A percentile compares a stretch with the other conserved stretches of the same genome.
Conservation (phyloP, 2,329 filamentous ascomycete species). For the Aspergillus candidus region DNA sequence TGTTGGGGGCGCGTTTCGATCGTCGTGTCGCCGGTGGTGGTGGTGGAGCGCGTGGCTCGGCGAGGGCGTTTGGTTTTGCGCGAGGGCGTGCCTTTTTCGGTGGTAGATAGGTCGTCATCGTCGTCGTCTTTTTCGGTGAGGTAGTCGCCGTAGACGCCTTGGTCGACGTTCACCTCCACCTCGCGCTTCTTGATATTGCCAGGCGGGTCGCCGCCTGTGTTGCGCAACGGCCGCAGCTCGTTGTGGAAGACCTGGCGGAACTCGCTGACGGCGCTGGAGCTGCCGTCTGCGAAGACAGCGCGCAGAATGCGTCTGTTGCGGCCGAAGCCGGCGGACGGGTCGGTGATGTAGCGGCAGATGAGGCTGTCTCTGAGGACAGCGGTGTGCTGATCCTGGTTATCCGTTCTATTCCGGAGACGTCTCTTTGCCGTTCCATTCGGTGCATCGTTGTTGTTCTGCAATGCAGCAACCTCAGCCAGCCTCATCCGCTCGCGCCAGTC, state of each 20-base stretch:
- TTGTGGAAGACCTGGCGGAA: slow-evolving; percentile 42
- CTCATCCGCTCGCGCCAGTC: slow-evolving; percentile 37
- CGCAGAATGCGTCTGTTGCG: slow-evolving; percentile 39
- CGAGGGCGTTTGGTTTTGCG: slow-evolving; percentile 31
- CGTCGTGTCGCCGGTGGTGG: slow-evolving; percentile 1
- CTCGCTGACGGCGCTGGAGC: slow-evolving; percentile 30
- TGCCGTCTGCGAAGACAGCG: slow-evolving; percentile 44
- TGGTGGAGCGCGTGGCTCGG: slow-evolving; percentile 16
- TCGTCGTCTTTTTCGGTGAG: slow-evolving; percentile 33
- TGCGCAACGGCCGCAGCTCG: slow-evolving; percentile 34
- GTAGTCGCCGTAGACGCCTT: slow-evolving; percentile 44
- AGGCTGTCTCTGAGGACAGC: slow-evolving; percentile 33
- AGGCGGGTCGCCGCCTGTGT: slow-evolving; percentile 16
- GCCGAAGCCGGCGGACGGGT: slow-evolving; percentile 24
- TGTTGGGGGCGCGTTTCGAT: slow-evolving; percentile 1
- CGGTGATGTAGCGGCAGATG: slow-evolving; percentile 38
- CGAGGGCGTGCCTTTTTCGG: slow-evolving; percentile 6
- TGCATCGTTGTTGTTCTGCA: slow-evolving; percentile 24
- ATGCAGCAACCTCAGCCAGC: slow-evolving; percentile 18
- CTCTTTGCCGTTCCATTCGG: slow-evolving; percentile 9
- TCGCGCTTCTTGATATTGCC: slow-evolving; percentile 34
- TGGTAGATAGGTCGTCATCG: slow-evolving; percentile 18
- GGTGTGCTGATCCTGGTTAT: slow-evolving; percentile 6
- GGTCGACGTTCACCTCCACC: slow-evolving; percentile 40
- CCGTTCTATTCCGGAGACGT: not conserved